Evolutionary conservation across 2,329 filamentous ascomycete species (phyloP).

Genomic region (Pezicula radicicola): DNA sequence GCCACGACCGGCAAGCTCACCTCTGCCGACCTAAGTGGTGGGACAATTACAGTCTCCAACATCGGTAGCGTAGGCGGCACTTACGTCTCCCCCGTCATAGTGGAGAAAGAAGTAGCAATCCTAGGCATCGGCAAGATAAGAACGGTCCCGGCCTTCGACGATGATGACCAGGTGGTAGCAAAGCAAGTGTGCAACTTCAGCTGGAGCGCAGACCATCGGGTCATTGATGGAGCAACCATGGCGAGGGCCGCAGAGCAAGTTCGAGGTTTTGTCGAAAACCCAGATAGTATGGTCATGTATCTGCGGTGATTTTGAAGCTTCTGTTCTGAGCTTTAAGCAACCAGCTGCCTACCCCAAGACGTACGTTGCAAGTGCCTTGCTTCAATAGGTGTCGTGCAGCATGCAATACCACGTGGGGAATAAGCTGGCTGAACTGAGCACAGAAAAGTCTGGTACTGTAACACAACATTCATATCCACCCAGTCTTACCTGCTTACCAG

Average conservation of each 20-base stretch:
- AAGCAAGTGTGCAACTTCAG: constrained; percentile 87
- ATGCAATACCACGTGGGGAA: no score
- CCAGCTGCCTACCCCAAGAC: no score
- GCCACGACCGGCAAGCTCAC: constrained; percentile 74
- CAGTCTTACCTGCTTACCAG: no score
- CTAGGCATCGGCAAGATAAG: constrained; percentile 82
- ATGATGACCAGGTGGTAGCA: constrained; percentile 55
- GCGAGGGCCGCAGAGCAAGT: constrained; percentile 85
- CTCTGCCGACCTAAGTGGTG: constrained; percentile 73
- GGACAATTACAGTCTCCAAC: constrained; percentile 94
- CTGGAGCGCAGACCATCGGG: constrained; percentile 93
- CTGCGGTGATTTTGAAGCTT: constrained; percentile 53
- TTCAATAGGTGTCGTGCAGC: no score
- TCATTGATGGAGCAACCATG: constrained; percentile 93
- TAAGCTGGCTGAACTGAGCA: not conserved
- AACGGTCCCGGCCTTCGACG: constrained; percentile 74
- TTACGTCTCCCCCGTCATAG: constrained; percentile 87
- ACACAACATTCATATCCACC: not conserved
- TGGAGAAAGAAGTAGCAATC: constrained; percentile 88
- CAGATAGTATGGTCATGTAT: constrained; percentile 82
- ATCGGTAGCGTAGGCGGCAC: constrained; percentile 94
- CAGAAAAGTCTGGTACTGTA: not conserved
- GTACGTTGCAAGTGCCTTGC: not conserved
- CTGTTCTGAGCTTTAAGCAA: no score
- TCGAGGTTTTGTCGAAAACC: constrained; percentile 74